Percentiles rank a stretch among this genome's conserved stretches.
These are phyloP conservation scores for Coniochaeta hoffmannii DNA, from an alignment of 2,329 filamentous ascomycete species.

Conservation along the genomic window DNA sequence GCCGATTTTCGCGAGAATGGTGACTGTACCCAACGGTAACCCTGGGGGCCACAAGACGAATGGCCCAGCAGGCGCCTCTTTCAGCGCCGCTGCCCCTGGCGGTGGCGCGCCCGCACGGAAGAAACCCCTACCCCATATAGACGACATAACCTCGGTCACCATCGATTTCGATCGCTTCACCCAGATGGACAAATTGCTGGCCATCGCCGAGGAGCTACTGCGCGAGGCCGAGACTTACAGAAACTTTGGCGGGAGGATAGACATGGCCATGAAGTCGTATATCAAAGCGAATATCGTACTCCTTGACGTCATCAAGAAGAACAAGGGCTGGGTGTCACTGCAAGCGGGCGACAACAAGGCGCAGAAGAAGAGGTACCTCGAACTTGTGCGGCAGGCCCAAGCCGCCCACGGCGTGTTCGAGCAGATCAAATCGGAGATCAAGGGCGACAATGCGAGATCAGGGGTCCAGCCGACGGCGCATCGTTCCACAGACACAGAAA, in stretches of 20 bases:
- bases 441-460: slow-evolving; percentile 54
- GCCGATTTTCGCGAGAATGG: background rate
- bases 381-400: slow-evolving; percentile 42
- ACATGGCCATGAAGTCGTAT: slow-evolving; percentile 76
- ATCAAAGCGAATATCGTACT: slow-evolving; percentile 74
- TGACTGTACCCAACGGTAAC: background rate
- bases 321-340: slow-evolving; percentile 65
- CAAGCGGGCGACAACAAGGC: slow-evolving; percentile 46
- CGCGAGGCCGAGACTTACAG: slow-evolving; percentile 54
- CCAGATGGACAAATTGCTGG: slow-evolving; percentile 46
- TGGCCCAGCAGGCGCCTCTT: background rate
- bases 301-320: slow-evolving; percentile 66
- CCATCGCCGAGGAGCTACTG: slow-evolving; percentile 43
- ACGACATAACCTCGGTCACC: slow-evolving; percentile 40
- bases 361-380: slow-evolving; percentile 38
- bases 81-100: background rate
- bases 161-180: slow-evolving; percentile 40
- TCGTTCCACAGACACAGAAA: background rate
- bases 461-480: slow-evolving; percentile 43
- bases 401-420: slow-evolving; percentile 43
- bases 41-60: background rate
- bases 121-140: slow-evolving; percentile 41
- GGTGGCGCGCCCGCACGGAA: slow-evolving; percentile 10
- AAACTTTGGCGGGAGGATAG: slow-evolving; percentile 54
- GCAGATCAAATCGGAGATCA: slow-evolving; percentile 51